Evolutionary conservation across 345 rosid species (phyloP).

Genomic region (Hibiscus trionum): DNA sequence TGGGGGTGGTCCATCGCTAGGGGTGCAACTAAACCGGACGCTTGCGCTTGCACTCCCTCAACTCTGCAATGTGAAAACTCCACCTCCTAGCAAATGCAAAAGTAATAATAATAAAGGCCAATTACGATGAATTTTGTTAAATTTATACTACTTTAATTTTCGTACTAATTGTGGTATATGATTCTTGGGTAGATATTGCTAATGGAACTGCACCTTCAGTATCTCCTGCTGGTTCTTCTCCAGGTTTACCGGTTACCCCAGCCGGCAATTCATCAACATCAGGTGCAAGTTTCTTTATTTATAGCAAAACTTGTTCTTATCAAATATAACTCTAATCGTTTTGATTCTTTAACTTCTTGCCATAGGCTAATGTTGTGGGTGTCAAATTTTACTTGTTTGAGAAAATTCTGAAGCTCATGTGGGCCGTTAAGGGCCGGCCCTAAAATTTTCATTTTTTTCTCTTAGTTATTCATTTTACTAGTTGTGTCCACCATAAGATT

Average conservation of each 20-base stretch:
- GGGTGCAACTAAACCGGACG: constrained; percentile 13
- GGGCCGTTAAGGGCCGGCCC: too few relatives aligned
- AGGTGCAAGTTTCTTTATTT: neutral
- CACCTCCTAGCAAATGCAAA: constrained; percentile 15
- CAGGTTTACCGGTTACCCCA: constrained; percentile 12
- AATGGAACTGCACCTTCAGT: constrained; percentile 19
- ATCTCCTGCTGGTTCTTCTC: constrained; percentile 7
- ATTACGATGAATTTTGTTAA: neutral
- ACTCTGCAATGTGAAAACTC: constrained; percentile 25
- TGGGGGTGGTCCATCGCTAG: constrained; percentile 13
- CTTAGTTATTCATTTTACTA: too few relatives aligned
- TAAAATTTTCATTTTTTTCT: too few relatives aligned
- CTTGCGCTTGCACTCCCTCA: constrained; percentile 21
- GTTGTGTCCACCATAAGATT: too few relatives aligned
- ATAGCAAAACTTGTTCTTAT: too few relatives aligned
- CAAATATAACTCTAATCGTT: too few relatives aligned
- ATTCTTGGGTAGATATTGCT: neutral
- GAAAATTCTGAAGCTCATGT: too few relatives aligned
- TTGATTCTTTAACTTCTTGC: too few relatives aligned
- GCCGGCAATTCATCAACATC: constrained; percentile 5
- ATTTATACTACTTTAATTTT: neutral
- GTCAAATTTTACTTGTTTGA: too few relatives aligned
- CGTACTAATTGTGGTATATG: neutral
- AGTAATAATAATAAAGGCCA: neutral
- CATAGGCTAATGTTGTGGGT: too few relatives aligned